Evolutionary conservation across 768 basidiomycete species (phyloP).

Genomic region (Hericium erinaceus): DNA sequence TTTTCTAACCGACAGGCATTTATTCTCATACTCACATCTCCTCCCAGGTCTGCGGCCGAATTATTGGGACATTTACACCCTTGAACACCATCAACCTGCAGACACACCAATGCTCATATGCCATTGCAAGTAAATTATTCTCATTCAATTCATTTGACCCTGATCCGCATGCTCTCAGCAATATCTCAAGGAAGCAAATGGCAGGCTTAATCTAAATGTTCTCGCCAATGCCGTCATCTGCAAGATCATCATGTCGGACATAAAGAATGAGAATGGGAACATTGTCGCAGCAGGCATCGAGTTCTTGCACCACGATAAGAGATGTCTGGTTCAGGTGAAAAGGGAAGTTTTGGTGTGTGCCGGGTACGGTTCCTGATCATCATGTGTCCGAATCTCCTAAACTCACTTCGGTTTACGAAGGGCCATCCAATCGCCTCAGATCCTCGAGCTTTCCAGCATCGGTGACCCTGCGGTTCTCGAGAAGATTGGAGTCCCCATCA

Average conservation of each 20-base stretch:
- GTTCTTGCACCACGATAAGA: slow-evolving; percentile 21
- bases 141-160: neutral
- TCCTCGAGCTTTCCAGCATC: slow-evolving; percentile 35
- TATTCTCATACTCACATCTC: too few species aligned
- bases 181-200: neutral
- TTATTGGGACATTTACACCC: neutral
- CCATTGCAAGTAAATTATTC: neutral
- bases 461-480: slow-evolving; percentile 24
- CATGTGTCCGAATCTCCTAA: too few species aligned
- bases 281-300: slow-evolving; percentile 25
- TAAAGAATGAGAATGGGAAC: slow-evolving; percentile 3
- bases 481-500: slow-evolving; percentile 20
- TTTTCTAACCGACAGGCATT: neutral
- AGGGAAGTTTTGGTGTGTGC: slow-evolving; percentile 36
- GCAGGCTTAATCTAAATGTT: slow-evolving; percentile 3
- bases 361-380: slow-evolving; percentile 20
- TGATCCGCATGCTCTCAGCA: neutral
- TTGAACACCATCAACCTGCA: neutral
- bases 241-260: slow-evolving; percentile 9
- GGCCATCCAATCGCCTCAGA: neutral
- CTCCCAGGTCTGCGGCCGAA: too few species aligned
- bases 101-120: neutral
- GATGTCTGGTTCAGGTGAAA: slow-evolving; percentile 23
- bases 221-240: slow-evolving; percentile 11
- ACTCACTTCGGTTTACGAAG: neutral